Base-by-base conservation (phyloP, 495 filamentous ascomycete species). In the Aspergillus indologenus region DNA sequence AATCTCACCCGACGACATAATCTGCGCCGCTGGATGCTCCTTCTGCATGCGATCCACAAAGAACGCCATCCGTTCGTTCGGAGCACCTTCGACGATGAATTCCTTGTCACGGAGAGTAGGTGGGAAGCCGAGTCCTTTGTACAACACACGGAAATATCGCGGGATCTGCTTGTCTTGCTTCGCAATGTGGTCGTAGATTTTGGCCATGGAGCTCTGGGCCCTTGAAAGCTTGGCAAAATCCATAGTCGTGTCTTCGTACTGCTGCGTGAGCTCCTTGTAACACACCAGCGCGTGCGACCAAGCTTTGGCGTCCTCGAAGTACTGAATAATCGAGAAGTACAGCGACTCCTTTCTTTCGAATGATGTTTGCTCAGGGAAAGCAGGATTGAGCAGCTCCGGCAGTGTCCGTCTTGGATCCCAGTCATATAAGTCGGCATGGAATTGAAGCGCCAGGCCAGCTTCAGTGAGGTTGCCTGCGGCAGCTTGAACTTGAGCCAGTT, bases 31-130 rank as follows among this genome's bases (percentile, higher is more conserved):
- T 7, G 94, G 94, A 65, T 97, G 90, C 66, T 92, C 87, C 73
- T 91, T 86, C 63, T 94, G 91, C 85, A 98, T 88, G 45, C 90
- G 87, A 71, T 99, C 93, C 21, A 90, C 90, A 68, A 99, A 98
- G 9, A 83, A 84, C 2, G 86, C 81, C 56, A 89, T 84, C 17
- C 87, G 85, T 68, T 98, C 95, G 5, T 77, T 84, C 1, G 88
- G 81, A 8, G 84, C 82, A 3, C 86, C 91, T 74, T 98, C 90
- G 59, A 93, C 95, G 48, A 99, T 88, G 68, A 91, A 98, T 56
- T 96, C 88, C 74, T 96, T 95, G 68, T 97, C 92, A 53, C 91
- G 83, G 45, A 98, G 67, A 42, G 79, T 86, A 3, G 81, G 50
- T 12, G 90, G 90, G 73, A 98, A 98, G 0, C 95, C 94, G 52